Conservation (phyloP, 768 basidiomycete species). For the Hygrophorus pudorinus region DNA sequence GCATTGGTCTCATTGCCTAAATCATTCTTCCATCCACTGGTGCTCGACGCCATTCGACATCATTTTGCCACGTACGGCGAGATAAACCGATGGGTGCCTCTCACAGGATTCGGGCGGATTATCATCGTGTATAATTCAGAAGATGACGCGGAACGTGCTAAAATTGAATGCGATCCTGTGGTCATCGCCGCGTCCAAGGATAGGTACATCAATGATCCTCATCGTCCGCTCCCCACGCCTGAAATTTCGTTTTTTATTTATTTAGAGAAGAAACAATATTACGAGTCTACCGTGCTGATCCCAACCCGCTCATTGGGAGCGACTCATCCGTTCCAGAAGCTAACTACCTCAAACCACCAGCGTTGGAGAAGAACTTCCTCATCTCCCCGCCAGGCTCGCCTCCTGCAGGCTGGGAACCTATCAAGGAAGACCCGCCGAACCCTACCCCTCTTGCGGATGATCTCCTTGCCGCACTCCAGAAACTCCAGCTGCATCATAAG, state of each 20-base stretch:
- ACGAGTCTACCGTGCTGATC: constrained; percentile 67
- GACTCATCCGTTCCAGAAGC: constrained; percentile 26
- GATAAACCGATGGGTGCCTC: constrained; percentile 86
- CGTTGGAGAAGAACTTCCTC: constrained; percentile 85
- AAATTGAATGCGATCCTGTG: constrained; percentile 54
- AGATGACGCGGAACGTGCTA: constrained; percentile 58
- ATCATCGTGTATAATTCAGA: constrained; percentile 68
- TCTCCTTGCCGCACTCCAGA: constrained; percentile 67
- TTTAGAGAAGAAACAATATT: constrained; percentile 39
- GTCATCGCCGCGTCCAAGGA: constrained; percentile 34
- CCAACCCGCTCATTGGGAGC: constrained; percentile 44
- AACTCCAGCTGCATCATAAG: constrained; percentile 48
- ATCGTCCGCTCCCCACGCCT: background rate
- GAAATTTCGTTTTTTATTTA: constrained; percentile 1
- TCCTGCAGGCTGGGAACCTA: constrained; percentile 92
- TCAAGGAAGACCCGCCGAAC: constrained; percentile 88
- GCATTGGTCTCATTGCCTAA: constrained; percentile 71
- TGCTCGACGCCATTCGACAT: constrained; percentile 52
- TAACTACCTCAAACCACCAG: constrained; percentile 69
- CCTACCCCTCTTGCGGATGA: constrained; percentile 75
- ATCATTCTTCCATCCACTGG: constrained; percentile 64
- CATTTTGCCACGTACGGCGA: constrained; percentile 74
- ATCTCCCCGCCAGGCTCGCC: constrained; percentile 98
- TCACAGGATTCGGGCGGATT: constrained; percentile 72
- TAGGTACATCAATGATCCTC: constrained; percentile 41